Base-by-base conservation (phyloP, 2,329 filamentous ascomycete species). In the Emergomyces pasteurianus region DNA sequence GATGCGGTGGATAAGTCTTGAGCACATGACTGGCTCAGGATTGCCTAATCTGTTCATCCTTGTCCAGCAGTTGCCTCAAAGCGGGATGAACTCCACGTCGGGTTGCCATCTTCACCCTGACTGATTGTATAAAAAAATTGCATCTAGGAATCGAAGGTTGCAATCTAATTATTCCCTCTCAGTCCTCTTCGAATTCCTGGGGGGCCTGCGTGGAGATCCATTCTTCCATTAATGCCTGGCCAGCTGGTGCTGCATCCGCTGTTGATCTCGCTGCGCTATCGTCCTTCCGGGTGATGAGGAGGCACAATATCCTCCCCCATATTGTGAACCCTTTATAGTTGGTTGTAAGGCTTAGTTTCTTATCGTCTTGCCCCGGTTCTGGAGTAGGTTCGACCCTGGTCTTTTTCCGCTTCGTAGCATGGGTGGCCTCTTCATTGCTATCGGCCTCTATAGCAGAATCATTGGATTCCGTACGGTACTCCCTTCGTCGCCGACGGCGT, bases 321-420 rank as follows among this genome's bases (percentile, higher is more conserved):
- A 99, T 96, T 68, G 88, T 89, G 75, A 97, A 97, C 9, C 94
- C 92, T 69, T 97, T 91, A 75, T 97, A 99, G 16, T 86, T 86
- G 31, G 92, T 94, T 63, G 88, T 86, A 78, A 96, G 83, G 23
- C 83, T 84, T 67, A 95, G 77, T 73, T 96, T 97, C 79, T 99
- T 96, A 77, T 96, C 95, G 69, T 95, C 88, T 73, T 57, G 83
- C 38, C 74, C 67, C 31, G 79, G 77, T 63, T 75, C 76, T 61
- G 74, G 58, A 9, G 34, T 42, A 16, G 61, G 68, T 65, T 62
- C 73, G 7, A 46, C 21, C 16, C 21, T 3, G 70, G 60, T 72
- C 70, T 64, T 78, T 71, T 53, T 73, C 65, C 52, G 74, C 65
- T 62, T 71, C 62, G 57, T 16, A 60, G 26, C 34, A 38, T 38